These are phyloP conservation scores for Fusarium dlaminii DNA, from an alignment of 2,329 filamentous ascomycete genomes.

Conservation along the genomic window DNA sequence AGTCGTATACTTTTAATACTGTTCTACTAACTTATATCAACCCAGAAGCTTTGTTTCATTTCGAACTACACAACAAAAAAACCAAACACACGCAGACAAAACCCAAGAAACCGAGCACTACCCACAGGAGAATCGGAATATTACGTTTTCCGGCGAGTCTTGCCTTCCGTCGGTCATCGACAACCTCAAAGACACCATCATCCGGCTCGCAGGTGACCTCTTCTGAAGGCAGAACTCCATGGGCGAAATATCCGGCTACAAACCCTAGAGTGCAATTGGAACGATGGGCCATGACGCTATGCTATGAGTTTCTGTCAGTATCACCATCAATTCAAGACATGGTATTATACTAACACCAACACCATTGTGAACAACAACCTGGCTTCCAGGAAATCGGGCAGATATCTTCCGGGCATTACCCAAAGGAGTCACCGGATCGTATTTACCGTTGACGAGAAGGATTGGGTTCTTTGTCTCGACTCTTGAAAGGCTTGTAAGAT, in stretches of 20 bases:
- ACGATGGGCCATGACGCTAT: fast-evolving
- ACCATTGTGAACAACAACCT: background rate
- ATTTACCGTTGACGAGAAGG: background rate
- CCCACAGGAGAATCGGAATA: background rate
- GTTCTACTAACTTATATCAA: background rate
- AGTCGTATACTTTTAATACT: background rate
- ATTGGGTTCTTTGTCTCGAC: background rate
- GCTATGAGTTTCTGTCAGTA: background rate
- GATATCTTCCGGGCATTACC: background rate
- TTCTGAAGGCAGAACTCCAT: fast-evolving
- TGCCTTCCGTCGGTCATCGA: fast-evolving
- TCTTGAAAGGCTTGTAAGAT: background rate
- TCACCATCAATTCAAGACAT: background rate
- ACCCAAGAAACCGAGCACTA: background rate
- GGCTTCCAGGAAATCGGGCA: background rate
- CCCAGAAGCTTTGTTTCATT: background rate
- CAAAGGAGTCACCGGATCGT: background rate
- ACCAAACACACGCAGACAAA: background rate
- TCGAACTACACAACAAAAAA: background rate
- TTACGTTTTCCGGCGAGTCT: background rate
- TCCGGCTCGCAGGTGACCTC: background rate
- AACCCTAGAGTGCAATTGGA: fast-evolving
- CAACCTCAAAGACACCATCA: fast-evolving
- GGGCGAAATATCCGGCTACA: background rate
- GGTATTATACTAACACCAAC: background rate